Conservation (phyloP, 139 green algal species). For the Gonium pectorale region DNA sequence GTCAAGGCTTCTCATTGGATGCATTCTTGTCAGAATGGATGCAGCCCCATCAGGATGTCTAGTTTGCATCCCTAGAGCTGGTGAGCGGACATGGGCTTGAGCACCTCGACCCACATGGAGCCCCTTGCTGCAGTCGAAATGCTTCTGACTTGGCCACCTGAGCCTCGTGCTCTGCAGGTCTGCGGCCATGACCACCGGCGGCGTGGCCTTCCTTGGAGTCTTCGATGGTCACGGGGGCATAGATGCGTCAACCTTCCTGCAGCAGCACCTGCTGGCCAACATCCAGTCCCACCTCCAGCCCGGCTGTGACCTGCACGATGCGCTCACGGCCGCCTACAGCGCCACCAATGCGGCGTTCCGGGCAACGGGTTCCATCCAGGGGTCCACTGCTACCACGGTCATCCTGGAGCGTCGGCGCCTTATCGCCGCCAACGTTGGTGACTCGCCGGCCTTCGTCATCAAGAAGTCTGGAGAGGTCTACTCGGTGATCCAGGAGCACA, state of each 20-base stretch:
- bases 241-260: slow-evolving; percentile 29
- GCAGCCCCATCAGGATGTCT: too few relatives aligned
- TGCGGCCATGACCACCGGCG: slow-evolving; percentile 10
- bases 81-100: too few relatives aligned
- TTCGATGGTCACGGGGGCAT: slow-evolving; percentile 37
- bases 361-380: slow-evolving; percentile 35
- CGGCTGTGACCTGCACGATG: slow-evolving; percentile 25
- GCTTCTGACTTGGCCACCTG: too few relatives aligned
- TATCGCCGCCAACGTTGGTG: slow-evolving; percentile 39
- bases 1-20: too few relatives aligned
- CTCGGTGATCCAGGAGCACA: slow-evolving; percentile 26
- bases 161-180: too few relatives aligned
- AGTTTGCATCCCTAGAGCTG: too few relatives aligned
- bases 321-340: slow-evolving; percentile 2
- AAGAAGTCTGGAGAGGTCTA: slow-evolving; percentile 29
- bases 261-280: slow-evolving; percentile 22
- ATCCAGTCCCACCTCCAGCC: slow-evolving; percentile 34
- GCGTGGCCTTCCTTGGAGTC: slow-evolving; percentile 25
- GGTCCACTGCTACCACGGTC: slow-evolving; percentile 30
- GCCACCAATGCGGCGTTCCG: slow-evolving; percentile 21
- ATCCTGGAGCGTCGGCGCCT: slow-evolving; percentile 18
- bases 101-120: too few relatives aligned
- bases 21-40: too few relatives aligned
- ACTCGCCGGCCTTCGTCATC: slow-evolving; percentile 39
- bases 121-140: too few relatives aligned